Base-by-base conservation (phyloP, 345 rosid genomes). In the Ceriops decandra region DNA sequence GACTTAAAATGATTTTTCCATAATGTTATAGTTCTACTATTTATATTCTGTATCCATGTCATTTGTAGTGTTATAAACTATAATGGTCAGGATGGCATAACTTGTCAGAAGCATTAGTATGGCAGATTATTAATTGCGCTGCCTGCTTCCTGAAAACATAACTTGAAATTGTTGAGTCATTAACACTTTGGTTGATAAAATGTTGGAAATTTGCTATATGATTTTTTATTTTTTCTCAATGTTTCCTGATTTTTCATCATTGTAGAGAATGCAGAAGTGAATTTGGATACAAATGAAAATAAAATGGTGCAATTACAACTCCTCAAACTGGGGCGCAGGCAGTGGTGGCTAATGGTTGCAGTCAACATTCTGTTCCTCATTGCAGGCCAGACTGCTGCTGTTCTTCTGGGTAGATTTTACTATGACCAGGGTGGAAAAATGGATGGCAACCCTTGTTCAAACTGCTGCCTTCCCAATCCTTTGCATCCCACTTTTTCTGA, bases 391-490 rank as follows among this genome's bases (percentile, higher is more conserved):
- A 80, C 90, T 52, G 73, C 82, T 15, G 90, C 88, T 17, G 90
- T 88, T 70, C 83, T 86, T 38, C 80, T 88, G 17, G 93, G 90
- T 8, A 83, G 90, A 73, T 83, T 79, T 78, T 88, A 86, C 59
- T 88, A 84, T 72, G 90, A 72, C 53, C 76, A 83, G 68, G 90
- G 93, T 47, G 93, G 93, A 59, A 83, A 84, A 74, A 73, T 88
- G 90, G 93, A 59, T 88, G 82, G 83, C 88, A 0, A 88, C 90
- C 35, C 77, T 88, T 67, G 83, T 86, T 60, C 90, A 88, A 62
- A 88, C 87, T 2, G 84, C 77, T 20, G 95, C 80, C 60, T 88
- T 88, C 76, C 95, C 95, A 0, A 75, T 90, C 78, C 87, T 88
- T 9, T 81, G 35, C 66, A 68, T 88, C 62, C 95, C 95, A 4